A percentile compares a stretch with the other conserved stretches of the same genome.
These are phyloP conservation scores for Pichia norvegensis DNA, from an alignment of 1,139 yeast genomes.

Conservation along the genomic window DNA sequence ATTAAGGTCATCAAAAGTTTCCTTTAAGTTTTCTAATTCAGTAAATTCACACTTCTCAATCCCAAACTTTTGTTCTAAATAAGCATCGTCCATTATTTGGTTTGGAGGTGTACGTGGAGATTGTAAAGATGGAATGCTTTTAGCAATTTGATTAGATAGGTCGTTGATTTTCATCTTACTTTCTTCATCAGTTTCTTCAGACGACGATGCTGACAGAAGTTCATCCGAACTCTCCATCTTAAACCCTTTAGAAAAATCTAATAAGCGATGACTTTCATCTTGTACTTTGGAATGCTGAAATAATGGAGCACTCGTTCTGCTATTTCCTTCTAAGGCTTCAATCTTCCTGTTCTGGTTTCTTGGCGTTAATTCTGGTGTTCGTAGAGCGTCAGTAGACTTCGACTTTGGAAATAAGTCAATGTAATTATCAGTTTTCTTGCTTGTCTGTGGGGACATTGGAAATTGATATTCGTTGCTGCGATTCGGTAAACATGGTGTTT, in stretches of 20 bases:
- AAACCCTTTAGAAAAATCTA: conserved; percentile 9
- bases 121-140: conserved; percentile 12
- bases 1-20: conserved; percentile 9
- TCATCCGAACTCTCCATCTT: conserved; percentile 2
- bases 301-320: not conserved
- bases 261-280: conserved; percentile 15
- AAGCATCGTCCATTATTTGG: conserved; percentile 21
- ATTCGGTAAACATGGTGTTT: conserved; percentile 18
- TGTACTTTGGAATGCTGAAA: conserved; percentile 23
- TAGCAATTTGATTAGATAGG: conserved; percentile 9
- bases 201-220: not conserved
- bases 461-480: conserved; percentile 10
- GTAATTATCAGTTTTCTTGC: conserved; percentile 1
- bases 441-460: conserved; percentile 12
- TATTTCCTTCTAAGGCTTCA: not conserved
- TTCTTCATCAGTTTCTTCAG: conserved; percentile 4
- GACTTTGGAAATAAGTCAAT: conserved; percentile 4
- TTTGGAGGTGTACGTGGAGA: conserved; percentile 23
- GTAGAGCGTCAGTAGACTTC: conserved; percentile 12
- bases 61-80: conserved; percentile 19
- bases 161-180: conserved; percentile 1
- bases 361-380: conserved; percentile 27
- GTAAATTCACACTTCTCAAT: conserved; percentile 10
- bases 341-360: conserved; percentile 8
- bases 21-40: conserved; percentile 15